Evolutionary conservation across 108 stramenopile genomes (phyloP).

Genomic region (Nitzschia sp.): DNA sequence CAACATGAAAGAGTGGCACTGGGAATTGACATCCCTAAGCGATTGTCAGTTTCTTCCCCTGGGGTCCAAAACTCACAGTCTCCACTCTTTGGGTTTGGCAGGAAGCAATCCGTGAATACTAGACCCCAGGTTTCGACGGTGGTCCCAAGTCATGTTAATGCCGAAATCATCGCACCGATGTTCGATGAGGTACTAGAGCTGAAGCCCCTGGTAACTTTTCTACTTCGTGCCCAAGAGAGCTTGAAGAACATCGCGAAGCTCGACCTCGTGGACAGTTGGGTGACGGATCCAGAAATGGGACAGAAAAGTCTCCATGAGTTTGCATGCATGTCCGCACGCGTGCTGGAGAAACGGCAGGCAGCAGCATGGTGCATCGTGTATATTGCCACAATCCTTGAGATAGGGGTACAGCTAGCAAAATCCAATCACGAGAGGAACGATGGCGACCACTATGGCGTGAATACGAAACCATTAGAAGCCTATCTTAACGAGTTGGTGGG

Average conservation of each 20-base stretch:
- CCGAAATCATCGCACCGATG: constrained; percentile 69
- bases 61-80: constrained; percentile 17
- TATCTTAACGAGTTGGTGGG: constrained; percentile 31
- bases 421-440: background rate
- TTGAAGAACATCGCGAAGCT: constrained; percentile 68
- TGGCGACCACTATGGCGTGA: background rate
- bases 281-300: constrained; percentile 21
- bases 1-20: constrained; percentile 63
- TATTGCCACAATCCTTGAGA: constrained; percentile 28
- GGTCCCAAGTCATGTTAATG: constrained; percentile 51
- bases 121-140: background rate
- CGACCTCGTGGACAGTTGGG: constrained; percentile 61
- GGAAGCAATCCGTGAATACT: background rate
- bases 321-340: constrained; percentile 24
- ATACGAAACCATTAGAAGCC: constrained; percentile 4
- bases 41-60: background rate
- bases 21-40: constrained; percentile 30
- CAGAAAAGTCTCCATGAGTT: constrained; percentile 20
- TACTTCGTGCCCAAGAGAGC: constrained; percentile 48
- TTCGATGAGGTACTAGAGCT: constrained; percentile 32
- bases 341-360: constrained; percentile 52
- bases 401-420: background rate
- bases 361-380: constrained; percentile 59
- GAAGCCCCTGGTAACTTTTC: constrained; percentile 38
- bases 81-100: constrained; percentile 18